phyloP scores from a whole-genome alignment of 129 eudicot species.

The Saposhnikovia divaricata region DNA sequence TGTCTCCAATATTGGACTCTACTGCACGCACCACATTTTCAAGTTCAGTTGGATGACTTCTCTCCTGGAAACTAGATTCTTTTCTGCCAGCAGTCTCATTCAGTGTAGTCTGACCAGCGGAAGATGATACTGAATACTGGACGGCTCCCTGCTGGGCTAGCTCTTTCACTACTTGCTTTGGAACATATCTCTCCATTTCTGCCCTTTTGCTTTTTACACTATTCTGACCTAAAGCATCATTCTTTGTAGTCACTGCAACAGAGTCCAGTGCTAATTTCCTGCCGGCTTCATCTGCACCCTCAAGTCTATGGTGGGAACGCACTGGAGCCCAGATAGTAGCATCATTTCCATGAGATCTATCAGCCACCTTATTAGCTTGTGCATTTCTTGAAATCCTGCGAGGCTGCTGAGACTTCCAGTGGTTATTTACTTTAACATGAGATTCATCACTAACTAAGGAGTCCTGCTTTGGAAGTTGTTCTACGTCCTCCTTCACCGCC shows the following conservation, averaged over 20 bases:
- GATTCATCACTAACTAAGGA: slow-evolving; percentile 39
- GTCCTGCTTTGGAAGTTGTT: slow-evolving; percentile 25
- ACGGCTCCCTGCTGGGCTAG: slow-evolving; percentile 61
- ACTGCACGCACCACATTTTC: slow-evolving; percentile 15
- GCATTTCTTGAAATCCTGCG: slow-evolving; percentile 54
- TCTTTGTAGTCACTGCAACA: slow-evolving; percentile 27
- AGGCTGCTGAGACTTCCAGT: slow-evolving; percentile 55
- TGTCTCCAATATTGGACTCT: slow-evolving; percentile 37
- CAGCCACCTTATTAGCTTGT: slow-evolving; percentile 45
- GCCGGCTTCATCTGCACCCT: slow-evolving; percentile 27
- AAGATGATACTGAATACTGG: slow-evolving; percentile 34
- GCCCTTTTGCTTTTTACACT: slow-evolving; percentile 79
- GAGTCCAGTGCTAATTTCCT: slow-evolving; percentile 28
- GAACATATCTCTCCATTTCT: slow-evolving; percentile 90
- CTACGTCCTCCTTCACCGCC: slow-evolving; percentile 26
- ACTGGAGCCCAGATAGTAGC: slow-evolving; percentile 91
- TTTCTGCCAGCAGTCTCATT: slow-evolving; percentile 31
- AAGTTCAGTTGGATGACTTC: background rate
- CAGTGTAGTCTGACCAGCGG: slow-evolving; percentile 19
- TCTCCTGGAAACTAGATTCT: slow-evolving; percentile 20
- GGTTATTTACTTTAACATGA: slow-evolving; percentile 31
- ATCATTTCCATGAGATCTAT: slow-evolving; percentile 58
- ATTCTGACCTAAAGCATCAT: slow-evolving; percentile 31
- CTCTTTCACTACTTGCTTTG: slow-evolving; percentile 83
- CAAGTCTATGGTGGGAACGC: slow-evolving; percentile 52